Conservation (phyloP, 2,329 filamentous ascomycete genomes). For the Thelonectria discophora region DNA sequence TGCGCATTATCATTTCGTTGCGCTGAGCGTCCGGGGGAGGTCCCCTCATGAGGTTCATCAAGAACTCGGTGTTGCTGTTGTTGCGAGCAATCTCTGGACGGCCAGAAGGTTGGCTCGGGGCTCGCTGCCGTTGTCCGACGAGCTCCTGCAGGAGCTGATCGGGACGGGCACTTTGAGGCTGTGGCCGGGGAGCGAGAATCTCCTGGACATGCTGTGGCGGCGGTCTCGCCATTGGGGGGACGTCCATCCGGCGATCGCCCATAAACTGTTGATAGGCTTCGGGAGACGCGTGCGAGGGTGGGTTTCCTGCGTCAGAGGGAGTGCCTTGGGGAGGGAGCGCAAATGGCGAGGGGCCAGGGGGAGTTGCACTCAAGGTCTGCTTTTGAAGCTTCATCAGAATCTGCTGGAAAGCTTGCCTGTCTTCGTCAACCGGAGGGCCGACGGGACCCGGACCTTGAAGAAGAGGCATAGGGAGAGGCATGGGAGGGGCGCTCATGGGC, state of each 20-base stretch:
- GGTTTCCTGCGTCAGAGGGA: conserved; percentile 42
- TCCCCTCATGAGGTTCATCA: conserved; percentile 81
- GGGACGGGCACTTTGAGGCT: conserved; percentile 61
- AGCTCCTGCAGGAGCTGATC: conserved; percentile 71
- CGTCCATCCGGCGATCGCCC: conserved; percentile 54
- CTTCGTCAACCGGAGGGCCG: conserved; percentile 58
- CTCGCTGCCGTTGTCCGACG: conserved; percentile 65
- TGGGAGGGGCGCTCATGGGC: conserved; percentile 33
- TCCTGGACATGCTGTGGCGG: conserved; percentile 59
- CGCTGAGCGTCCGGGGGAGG: conserved; percentile 58
- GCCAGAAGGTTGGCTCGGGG: conserved; percentile 59
- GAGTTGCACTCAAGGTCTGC: conserved; percentile 58
- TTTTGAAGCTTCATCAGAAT: conserved; percentile 83
- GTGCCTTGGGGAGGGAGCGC: conserved; percentile 51
- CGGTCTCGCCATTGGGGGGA: conserved; percentile 49
- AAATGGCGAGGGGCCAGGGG: conserved; percentile 55
- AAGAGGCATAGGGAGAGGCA: conserved; percentile 55
- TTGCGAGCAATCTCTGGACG: conserved; percentile 57
- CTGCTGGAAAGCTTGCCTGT: conserved; percentile 86
- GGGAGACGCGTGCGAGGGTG: conserved; percentile 56
- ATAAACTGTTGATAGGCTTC: conserved; percentile 59
- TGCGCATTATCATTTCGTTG: conserved; percentile 63
- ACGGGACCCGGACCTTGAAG: background rate
- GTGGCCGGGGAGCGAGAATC: conserved; percentile 60
- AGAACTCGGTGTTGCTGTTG: conserved; percentile 80